phyloP scores from a whole-genome alignment of 768 basidiomycete genomes.

The Leccinum uliginosum region DNA sequence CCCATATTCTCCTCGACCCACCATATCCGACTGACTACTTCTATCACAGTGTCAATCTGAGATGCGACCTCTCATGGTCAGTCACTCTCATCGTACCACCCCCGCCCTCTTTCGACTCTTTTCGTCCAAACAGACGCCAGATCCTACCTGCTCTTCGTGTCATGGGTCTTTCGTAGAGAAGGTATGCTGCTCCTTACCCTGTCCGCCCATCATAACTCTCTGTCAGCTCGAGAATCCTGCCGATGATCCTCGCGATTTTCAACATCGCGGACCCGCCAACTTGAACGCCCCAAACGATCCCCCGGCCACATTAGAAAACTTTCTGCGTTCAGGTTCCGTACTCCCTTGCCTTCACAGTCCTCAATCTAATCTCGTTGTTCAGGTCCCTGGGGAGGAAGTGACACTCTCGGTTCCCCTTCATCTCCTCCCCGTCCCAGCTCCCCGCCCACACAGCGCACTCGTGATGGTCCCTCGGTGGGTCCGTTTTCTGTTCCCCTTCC shows the following conservation, averaged over 20 bases:
- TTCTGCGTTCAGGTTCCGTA: conserved; percentile 40
- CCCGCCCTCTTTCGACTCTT: conserved; percentile 1
- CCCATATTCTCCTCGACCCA: not conserved
- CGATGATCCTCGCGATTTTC: conserved; percentile 74
- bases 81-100: conserved; percentile 9
- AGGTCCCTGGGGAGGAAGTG: conserved; percentile 7
- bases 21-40: conserved; percentile 11
- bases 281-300: conserved; percentile 25
- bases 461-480: conserved; percentile 17
- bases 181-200: conserved; percentile 26
- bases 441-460: conserved; percentile 14
- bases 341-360: not conserved
- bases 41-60: conserved; percentile 71
- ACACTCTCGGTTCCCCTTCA: not conserved
- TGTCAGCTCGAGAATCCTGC: conserved; percentile 66
- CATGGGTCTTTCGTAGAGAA: conserved; percentile 81
- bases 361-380: not conserved
- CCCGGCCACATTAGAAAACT: conserved; percentile 41
- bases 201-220: not conserved
- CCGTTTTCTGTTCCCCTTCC: not conserved
- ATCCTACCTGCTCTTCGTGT: conserved; percentile 83
- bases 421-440: conserved; percentile 12
- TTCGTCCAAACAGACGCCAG: conserved; percentile 51
- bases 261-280: conserved; percentile 31
- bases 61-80: conserved; percentile 84